phyloP scores from a whole-genome alignment of 2,329 filamentous ascomycete genomes.

The Epichloe coenophiala region DNA sequence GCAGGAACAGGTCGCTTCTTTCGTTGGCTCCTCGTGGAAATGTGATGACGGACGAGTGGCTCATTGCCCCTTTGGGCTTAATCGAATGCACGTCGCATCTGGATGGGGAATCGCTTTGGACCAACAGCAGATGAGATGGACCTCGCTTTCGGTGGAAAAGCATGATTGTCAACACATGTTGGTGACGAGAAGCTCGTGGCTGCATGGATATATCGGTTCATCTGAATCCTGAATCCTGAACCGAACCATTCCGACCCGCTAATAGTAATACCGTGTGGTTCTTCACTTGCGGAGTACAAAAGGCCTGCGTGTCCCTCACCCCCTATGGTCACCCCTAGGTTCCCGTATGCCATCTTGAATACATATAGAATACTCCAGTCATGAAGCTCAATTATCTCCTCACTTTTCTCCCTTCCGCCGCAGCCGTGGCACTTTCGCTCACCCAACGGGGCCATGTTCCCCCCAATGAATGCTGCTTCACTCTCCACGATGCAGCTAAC shows the following conservation, averaged over 20 bases:
- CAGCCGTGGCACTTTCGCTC: conserved; percentile 11
- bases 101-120: neutral
- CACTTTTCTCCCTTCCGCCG: conserved; percentile 10
- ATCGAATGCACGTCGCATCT: neutral
- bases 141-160: neutral
- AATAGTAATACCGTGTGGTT: neutral
- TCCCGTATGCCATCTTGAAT: too few species aligned
- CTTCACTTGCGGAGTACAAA: neutral
- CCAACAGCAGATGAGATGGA: conserved; percentile 4
- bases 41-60: neutral
- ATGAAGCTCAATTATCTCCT: conserved; percentile 4
- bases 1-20: neutral
- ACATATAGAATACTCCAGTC: neutral
- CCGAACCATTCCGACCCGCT: neutral
- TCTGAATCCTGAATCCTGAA: neutral
- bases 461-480: conserved; percentile 18
- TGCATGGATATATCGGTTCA: neutral
- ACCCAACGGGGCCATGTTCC: conserved; percentile 8
- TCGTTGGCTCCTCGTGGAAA: neutral
- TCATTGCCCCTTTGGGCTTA: conserved; percentile 3
- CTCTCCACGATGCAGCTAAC: conserved; percentile 13
- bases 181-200: neutral
- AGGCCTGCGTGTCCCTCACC: neutral
- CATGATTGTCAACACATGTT: neutral
- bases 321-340: too few species aligned